A percentile compares a stretch with the other conserved stretches of the same genome.
Evolutionary conservation across 2,329 filamentous ascomycete species (phyloP).

Genomic region (Aspergillus aculeatus): DNA sequence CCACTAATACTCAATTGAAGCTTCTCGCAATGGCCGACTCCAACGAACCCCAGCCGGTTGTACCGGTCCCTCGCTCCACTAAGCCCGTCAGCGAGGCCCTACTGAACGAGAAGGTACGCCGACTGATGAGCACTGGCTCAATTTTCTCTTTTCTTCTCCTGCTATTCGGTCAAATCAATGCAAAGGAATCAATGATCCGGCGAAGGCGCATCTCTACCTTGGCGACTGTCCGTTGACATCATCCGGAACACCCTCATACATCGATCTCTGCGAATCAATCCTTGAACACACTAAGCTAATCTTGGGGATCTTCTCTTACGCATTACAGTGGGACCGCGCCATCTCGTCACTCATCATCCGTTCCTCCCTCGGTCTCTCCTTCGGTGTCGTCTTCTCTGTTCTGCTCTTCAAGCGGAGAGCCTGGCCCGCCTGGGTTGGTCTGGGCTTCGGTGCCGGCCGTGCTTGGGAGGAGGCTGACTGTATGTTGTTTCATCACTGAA

Average conservation of each 20-base stretch:
- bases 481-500: slow-evolving; percentile 42
- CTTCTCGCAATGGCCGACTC: slow-evolving; percentile 55
- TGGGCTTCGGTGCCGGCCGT: slow-evolving; percentile 91
- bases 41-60: slow-evolving; percentile 57
- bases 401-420: slow-evolving; percentile 96
- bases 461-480: slow-evolving; percentile 98
- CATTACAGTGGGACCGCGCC: slow-evolving; percentile 88
- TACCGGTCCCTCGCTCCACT: slow-evolving; percentile 67
- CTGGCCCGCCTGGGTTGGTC: slow-evolving; percentile 93
- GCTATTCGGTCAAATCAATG: not conserved
- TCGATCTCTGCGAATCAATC: not conserved
- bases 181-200: not conserved
- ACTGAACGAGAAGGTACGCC: slow-evolving; percentile 92
- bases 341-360: slow-evolving; percentile 97
- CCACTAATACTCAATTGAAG: slow-evolving; percentile 12
- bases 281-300: slow-evolving; percentile 11
- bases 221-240: not conserved
- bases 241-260: not conserved
- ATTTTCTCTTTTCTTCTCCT: not conserved
- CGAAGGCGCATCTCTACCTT: not conserved
- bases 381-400: slow-evolving; percentile 98
- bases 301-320: slow-evolving; percentile 11
- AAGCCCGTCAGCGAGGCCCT: slow-evolving; percentile 94
- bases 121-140: not conserved
- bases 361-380: slow-evolving; percentile 90